Base-by-base conservation (phyloP, 2,329 filamentous ascomycete genomes). In the Nannizziopsis barbatae region DNA sequence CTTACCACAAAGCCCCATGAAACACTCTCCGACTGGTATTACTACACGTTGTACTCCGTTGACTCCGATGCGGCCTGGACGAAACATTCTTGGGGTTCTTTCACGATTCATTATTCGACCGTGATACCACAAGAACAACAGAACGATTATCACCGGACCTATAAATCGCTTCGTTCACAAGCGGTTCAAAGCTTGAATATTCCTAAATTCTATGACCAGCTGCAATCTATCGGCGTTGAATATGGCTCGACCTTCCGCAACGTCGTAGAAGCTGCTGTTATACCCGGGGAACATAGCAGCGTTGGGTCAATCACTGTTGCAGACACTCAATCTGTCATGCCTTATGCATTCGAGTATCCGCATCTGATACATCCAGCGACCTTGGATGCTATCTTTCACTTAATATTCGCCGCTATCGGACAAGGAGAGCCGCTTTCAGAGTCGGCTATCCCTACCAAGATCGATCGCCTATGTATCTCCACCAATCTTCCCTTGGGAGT, bases 401-500 rank as follows among this genome's bases (percentile, higher is more conserved):
- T 36, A 10, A 38, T 36, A 14, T 17, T 38, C 22, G 17, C 17
- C 27, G 44, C 44, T 22, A 30, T 47, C n/a, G 2, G 66, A 62
- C 57, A 60, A 12, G 50, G 62, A 40, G 57, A 65, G 32, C 54
- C 52, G 22, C 58, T 56, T 39, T 54, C 65, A 38, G 56, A 48
- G 14, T 33, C 43, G 1, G 40, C 31, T n/a, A 49, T 52, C 8
- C 46, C 49, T 1, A 40, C 36, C 15, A 45, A 14, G 12, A 47
- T 56, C n/a, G 50, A 52, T 27, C 33, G 50, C 12, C 48, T 53
- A 36, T 53, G 41, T 45, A 38, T 53, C 30, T 22, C 50, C 18
- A 30, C 42, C 12, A 36, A 47, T 8, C 43, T 39, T 27, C 22
- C 22, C 22, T 27, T 7, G 7, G 22, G 22, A 7, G 22, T 7